Conservation (phyloP, 495 filamentous ascomycete species). For the Penicillium mononematosum region DNA sequence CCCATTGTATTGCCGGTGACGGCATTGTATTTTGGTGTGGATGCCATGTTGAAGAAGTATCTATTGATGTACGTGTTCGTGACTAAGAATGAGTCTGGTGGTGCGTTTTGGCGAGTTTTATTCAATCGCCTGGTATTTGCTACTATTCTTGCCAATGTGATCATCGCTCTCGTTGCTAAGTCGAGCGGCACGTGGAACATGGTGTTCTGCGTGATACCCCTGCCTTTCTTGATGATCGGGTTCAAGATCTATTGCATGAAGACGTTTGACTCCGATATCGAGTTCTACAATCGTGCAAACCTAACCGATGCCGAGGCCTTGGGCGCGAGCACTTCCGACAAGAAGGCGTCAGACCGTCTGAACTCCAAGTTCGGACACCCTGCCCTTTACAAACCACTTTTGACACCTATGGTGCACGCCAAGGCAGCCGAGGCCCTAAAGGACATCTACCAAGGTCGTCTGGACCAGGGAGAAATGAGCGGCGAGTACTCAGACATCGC, state of each 20-base stretch:
- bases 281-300: conserved; percentile 69
- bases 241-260: conserved; percentile 86
- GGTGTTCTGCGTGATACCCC: conserved; percentile 67
- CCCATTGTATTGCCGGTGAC: conserved; percentile 88
- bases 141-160: conserved; percentile 71
- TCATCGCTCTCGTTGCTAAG: conserved; percentile 73
- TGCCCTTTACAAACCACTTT: conserved; percentile 81
- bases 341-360: conserved; percentile 66
- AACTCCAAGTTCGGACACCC: conserved; percentile 85
- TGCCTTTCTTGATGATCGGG: conserved; percentile 73
- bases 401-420: conserved; percentile 94
- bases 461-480: conserved; percentile 59
- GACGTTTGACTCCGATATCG: conserved; percentile 72
- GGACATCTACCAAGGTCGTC: conserved; percentile 75
- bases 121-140: conserved; percentile 92
- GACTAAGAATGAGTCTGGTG: conserved; percentile 93
- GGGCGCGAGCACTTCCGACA: conserved; percentile 44
- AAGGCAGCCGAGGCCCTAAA: conserved; percentile 80
- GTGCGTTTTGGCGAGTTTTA: conserved; percentile 86
- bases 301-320: conserved; percentile 57
- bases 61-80: conserved; percentile 90
- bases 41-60: conserved; percentile 93
- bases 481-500: conserved; percentile 71
- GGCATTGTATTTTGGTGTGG: conserved; percentile 84
- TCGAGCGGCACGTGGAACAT: conserved; percentile 55